phyloP scores from a whole-genome alignment of 768 basidiomycete genomes.

The Tylopilus cervinicoccineus region DNA sequence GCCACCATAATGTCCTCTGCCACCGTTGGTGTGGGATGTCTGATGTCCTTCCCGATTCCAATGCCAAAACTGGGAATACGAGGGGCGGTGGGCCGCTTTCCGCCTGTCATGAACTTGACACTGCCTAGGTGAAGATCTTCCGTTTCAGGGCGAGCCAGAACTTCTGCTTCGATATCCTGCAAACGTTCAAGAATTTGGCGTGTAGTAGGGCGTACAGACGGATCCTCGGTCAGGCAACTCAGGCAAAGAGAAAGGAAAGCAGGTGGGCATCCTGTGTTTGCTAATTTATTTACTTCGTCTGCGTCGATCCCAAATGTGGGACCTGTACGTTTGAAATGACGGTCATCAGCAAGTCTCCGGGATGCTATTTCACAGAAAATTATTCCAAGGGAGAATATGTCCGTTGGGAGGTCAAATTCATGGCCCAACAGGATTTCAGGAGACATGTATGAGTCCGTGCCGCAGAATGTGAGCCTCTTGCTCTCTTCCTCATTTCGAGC shows the following conservation, averaged over 20 bases:
- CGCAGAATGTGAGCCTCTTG: conserved; percentile 80
- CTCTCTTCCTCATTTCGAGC: conserved; percentile 88
- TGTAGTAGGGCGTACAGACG: conserved; percentile 68
- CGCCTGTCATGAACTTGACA: conserved; percentile 74
- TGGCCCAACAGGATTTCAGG: conserved; percentile 91
- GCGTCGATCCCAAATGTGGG: conserved; percentile 77
- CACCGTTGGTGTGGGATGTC: conserved; percentile 29
- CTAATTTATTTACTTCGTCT: conserved; percentile 64
- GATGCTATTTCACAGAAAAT: conserved; percentile 91
- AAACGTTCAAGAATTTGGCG: conserved; percentile 76
- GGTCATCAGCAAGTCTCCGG: conserved; percentile 80
- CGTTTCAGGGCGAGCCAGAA: conserved; percentile 63
- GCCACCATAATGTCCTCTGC: conserved; percentile 34
- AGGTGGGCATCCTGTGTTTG: conserved; percentile 72
- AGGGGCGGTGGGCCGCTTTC: conserved; percentile 57
- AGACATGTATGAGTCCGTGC: conserved; percentile 95
- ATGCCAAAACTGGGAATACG: conserved; percentile 85
- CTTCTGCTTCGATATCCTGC: conserved; percentile 77
- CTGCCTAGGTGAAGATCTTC: conserved; percentile 81
- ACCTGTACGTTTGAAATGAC: conserved; percentile 69
- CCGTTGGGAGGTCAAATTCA: conserved; percentile 91
- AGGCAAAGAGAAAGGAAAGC: conserved; percentile 74
- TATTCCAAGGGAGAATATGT: conserved; percentile 91
- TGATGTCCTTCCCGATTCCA: conserved; percentile 61
- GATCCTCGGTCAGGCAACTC: conserved; percentile 68